These are phyloP conservation scores for Cyberlindnera misumaiensis DNA, from an alignment of 805 yeast genomes.

Conservation along the genomic window DNA sequence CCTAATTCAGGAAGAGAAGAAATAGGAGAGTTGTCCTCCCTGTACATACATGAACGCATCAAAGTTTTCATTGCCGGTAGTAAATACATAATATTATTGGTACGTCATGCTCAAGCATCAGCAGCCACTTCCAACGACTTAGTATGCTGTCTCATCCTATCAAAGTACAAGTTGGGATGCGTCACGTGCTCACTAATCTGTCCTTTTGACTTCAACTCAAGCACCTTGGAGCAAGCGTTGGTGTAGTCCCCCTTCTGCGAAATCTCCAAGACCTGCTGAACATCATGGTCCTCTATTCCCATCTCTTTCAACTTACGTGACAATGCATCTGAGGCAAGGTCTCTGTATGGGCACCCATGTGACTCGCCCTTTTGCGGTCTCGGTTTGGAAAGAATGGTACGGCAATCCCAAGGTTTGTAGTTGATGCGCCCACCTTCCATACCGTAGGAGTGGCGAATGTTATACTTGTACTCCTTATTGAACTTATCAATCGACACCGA, in stretches of 20 bases:
- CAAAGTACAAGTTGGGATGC: slow-evolving; percentile 87
- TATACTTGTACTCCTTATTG: slow-evolving; percentile 83
- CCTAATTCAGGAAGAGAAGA: slow-evolving; percentile 8
- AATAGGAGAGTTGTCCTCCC: not conserved
- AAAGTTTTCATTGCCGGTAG: too few species aligned
- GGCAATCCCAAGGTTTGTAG: slow-evolving; percentile 82
- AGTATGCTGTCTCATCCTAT: slow-evolving; percentile 49
- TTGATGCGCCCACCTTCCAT: slow-evolving; percentile 84
- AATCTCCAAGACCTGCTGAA: slow-evolving; percentile 59
- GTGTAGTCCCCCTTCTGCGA: slow-evolving; percentile 68
- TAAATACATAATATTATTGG: too few species aligned
- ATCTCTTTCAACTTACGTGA: slow-evolving; percentile 47
- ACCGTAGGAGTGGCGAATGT: slow-evolving; percentile 85
- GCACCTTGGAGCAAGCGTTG: slow-evolving; percentile 83
- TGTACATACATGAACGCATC: too few species aligned
- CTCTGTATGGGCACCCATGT: slow-evolving; percentile 94
- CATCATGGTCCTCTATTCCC: slow-evolving; percentile 56
- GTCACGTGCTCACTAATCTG: slow-evolving; percentile 37
- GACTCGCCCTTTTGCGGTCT: slow-evolving; percentile 60
- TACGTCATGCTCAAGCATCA: slow-evolving; percentile 4
- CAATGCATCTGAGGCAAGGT: slow-evolving; percentile 59
- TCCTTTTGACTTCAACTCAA: slow-evolving; percentile 61
- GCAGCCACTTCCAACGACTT: slow-evolving; percentile 7
- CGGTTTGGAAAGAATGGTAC: slow-evolving; percentile 64
- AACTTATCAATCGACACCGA: slow-evolving; percentile 63